Percentiles rank a stretch among this genome's conserved stretches.
Conservation (phyloP, 768 basidiomycete species). For the Kwoniella newhampshirensis region DNA sequence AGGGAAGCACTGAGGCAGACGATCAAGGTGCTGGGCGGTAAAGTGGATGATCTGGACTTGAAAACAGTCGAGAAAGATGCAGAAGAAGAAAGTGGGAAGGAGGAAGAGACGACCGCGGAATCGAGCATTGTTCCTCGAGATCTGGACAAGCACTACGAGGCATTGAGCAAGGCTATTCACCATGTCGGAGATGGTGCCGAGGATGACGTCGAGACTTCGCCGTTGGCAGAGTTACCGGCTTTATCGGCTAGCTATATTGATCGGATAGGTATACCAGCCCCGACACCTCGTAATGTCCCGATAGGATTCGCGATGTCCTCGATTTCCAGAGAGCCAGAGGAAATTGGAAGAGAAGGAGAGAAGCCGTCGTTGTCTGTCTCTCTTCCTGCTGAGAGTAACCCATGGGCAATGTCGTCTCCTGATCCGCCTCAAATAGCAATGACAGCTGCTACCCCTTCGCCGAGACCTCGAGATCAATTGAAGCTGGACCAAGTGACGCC, state of each 20-base stretch:
- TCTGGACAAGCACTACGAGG: conserved; percentile 48
- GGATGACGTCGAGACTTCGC: neutral
- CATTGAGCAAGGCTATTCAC: conserved; percentile 42
- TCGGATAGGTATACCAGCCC: neutral
- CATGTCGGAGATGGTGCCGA: conserved; percentile 25
- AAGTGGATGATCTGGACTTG: conserved; percentile 25
- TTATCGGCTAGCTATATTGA: neutral
- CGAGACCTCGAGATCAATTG: neutral
- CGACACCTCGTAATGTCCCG: neutral
- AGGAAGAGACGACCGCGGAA: neutral
- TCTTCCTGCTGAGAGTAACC: conserved; percentile 17
- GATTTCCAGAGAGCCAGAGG: neutral
- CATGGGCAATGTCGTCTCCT: conserved; percentile 11
- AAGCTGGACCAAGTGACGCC: neutral
- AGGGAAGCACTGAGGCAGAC: conserved; percentile 38
- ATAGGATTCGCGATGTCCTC: neutral
- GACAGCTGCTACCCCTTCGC: conserved; percentile 15
- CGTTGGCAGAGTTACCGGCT: neutral
- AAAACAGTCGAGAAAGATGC: conserved; percentile 16
- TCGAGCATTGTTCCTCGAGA: conserved; percentile 31
- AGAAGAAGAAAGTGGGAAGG: conserved; percentile 15
- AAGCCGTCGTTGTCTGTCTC: conserved; percentile 5
- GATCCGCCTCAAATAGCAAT: conserved; percentile 6
- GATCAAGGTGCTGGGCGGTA: conserved; percentile 44
- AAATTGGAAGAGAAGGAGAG: neutral